These are phyloP conservation scores for Tephrocybe rancida DNA, from an alignment of 768 basidiomycete species.

Conservation along the genomic window DNA sequence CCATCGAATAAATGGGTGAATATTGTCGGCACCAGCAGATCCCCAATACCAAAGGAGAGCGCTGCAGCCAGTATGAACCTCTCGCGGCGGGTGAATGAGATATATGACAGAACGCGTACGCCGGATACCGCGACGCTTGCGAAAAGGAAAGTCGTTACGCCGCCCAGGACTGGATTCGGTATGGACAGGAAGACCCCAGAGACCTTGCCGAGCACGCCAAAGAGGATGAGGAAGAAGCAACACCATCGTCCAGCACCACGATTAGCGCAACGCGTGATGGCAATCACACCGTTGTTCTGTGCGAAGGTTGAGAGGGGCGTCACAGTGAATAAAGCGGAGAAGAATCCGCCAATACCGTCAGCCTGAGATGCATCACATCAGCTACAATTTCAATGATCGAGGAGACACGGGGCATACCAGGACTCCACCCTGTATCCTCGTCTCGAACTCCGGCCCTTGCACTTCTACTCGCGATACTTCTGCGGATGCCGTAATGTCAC, in stretches of 20 bases:
- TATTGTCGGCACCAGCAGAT: slow-evolving; percentile 65
- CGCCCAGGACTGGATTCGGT: slow-evolving; percentile 80
- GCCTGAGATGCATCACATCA: slow-evolving; percentile 48
- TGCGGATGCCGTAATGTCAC: slow-evolving; percentile 81
- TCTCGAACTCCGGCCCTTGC: slow-evolving; percentile 76
- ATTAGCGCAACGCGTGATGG: slow-evolving; percentile 84
- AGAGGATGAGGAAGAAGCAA: slow-evolving; percentile 77
- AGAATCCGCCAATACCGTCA: slow-evolving; percentile 80
- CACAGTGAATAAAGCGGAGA: slow-evolving; percentile 81
- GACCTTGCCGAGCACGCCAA: slow-evolving; percentile 80
- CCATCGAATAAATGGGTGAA: slow-evolving; percentile 73
- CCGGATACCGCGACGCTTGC: slow-evolving; percentile 75
- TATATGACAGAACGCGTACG: slow-evolving; percentile 64
- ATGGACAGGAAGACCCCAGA: slow-evolving; percentile 86
- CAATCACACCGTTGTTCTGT: slow-evolving; percentile 82
- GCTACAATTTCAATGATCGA: slow-evolving; percentile 32
- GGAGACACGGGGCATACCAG: slow-evolving; percentile 43
- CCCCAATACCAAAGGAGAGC: slow-evolving; percentile 69
- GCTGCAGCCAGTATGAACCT: slow-evolving; percentile 73
- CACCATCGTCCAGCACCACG: slow-evolving; percentile 79
- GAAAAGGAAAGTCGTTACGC: slow-evolving; percentile 88
- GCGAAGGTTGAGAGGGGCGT: slow-evolving; percentile 75
- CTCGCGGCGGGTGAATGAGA: slow-evolving; percentile 62
- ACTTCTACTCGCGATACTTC: slow-evolving; percentile 81
- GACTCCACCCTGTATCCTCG: slow-evolving; percentile 81